Evolutionary conservation across 2,329 filamentous ascomycete species (phyloP), one percentile per base, ranked within the genome.

Genomic region (Penicillium psychrosexuale): DNA sequence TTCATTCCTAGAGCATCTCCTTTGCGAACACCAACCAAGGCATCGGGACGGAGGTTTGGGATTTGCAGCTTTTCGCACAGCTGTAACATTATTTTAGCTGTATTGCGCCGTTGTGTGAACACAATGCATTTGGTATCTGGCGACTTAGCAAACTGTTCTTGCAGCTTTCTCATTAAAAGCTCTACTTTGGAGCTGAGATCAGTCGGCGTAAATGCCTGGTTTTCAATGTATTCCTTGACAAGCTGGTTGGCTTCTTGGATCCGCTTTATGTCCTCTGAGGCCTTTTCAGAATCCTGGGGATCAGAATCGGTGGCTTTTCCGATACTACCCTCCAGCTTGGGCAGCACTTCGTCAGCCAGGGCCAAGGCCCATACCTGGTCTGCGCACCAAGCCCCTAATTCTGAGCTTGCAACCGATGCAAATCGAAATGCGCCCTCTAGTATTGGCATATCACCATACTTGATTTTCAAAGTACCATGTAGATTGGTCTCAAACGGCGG

Each of bases 361-460:
- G 84, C 82, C 31, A 90, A 81, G 51, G 82, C 78, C 91, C 91
- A 96, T 54, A 90, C 86, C 47, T 85, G 80, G 67, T 99, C 91
- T 0, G 91, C 85, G 62, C 89, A 90, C 93, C 94, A 97, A 3
- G 81, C 74, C 0, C 94, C 94, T 4, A 97, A 78, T 39, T 88
- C 80, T 2, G 83, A 80, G 1, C 83, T 84, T 2, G 86, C 82
- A 8, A 80, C 73, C 28, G 77, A 78, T 1, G 89, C 79, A 58
- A 82, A 87, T 2, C 72, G 67, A 30, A 92, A 86, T 1, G 85
- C 72, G 30, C 78, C 80, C 7, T 76, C 68, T 57, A 95, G 74
- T 9, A 76, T 71, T 46, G 75, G 56, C 5, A 85, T 64, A 39
- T 84, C 78, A 11, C 78, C 78, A 61, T 82, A 85, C 3, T 72